phyloP scores from a whole-genome alignment of 1,284 basidiomycete genomes.

The Sporisorium graminicola region DNA sequence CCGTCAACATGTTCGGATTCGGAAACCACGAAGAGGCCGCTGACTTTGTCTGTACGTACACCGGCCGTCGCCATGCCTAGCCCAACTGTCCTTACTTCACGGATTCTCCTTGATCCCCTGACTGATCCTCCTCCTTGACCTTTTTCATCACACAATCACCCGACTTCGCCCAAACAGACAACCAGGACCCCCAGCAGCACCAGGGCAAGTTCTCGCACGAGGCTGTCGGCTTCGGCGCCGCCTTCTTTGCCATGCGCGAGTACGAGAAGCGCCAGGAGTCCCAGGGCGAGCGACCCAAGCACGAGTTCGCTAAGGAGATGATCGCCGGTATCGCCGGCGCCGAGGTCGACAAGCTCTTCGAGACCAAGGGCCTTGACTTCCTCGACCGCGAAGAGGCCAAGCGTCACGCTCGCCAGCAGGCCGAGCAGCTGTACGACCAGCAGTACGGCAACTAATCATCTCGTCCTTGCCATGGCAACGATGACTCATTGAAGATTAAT shows the following conservation, averaged over 20 bases:
- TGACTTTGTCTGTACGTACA: conserved; percentile 51
- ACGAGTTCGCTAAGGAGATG: conserved; percentile 71
- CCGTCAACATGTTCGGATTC: conserved; percentile 43
- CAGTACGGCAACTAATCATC: conserved; percentile 43
- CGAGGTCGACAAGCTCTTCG: conserved; percentile 65
- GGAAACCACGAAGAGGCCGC: conserved; percentile 54
- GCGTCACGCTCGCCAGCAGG: conserved; percentile 68
- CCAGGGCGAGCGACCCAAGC: conserved; percentile 72
- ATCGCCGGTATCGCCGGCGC: conserved; percentile 69
- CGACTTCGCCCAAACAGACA: conserved; percentile 46
- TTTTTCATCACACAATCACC: too few species aligned
- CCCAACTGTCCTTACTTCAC: background rate
- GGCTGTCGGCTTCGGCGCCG: conserved; percentile 74
- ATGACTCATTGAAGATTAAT: too few species aligned
- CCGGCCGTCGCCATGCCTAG: background rate
- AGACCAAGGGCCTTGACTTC: conserved; percentile 63
- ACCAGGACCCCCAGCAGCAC: conserved; percentile 51
- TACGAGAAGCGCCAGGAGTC: conserved; percentile 74
- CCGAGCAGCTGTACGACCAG: conserved; percentile 55
- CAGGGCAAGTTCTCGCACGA: conserved; percentile 74
- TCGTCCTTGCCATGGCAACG: too few species aligned
- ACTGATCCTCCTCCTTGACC: background rate
- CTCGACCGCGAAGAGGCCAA: conserved; percentile 72
- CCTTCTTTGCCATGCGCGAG: conserved; percentile 74
- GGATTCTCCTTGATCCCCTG: too few species aligned